Evolutionary conservation across 129 eudicot species (phyloP).

Genomic region (Helichrysum umbraculigerum): DNA sequence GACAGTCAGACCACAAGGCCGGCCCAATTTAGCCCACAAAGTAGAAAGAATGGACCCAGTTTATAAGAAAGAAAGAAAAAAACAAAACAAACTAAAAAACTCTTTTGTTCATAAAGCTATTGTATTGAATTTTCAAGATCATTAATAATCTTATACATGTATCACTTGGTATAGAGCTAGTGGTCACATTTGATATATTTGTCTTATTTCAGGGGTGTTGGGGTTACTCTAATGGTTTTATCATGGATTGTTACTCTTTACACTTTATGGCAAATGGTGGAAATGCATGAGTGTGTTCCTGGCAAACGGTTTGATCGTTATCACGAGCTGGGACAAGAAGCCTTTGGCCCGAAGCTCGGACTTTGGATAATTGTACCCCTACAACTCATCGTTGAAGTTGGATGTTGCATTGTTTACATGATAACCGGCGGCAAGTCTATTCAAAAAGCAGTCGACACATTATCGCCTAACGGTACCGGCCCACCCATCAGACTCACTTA

Average conservation of each 20-base stretch:
- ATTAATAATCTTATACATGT: too few species aligned
- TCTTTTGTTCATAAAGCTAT: too few species aligned
- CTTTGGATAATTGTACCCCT: conserved; percentile 52
- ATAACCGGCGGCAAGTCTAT: conserved; percentile 62
- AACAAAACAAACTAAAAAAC: too few species aligned
- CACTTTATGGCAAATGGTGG: conserved; percentile 60
- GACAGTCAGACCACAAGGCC: too few species aligned
- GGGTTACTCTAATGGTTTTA: conserved; percentile 35
- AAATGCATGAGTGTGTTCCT: conserved; percentile 58
- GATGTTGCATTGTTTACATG: conserved; percentile 57
- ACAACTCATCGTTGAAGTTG: conserved; percentile 55
- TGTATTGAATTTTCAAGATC: too few species aligned
- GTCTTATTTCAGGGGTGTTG: conserved; percentile 39
- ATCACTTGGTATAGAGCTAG: too few species aligned
- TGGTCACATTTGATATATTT: too few species aligned
- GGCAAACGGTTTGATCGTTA: conserved; percentile 54
- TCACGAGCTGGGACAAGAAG: conserved; percentile 49
- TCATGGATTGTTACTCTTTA: conserved; percentile 54
- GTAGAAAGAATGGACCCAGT: too few species aligned
- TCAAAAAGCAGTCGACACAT: conserved; percentile 35
- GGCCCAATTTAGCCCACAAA: too few species aligned
- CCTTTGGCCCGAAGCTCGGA: conserved; percentile 43
- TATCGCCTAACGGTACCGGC: conserved; percentile 16
- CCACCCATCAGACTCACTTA: conserved; percentile 39
- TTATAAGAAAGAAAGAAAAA: too few species aligned